phyloP scores from a whole-genome alignment of 768 basidiomycete genomes.

The Leccinum olivaceopallidum region DNA sequence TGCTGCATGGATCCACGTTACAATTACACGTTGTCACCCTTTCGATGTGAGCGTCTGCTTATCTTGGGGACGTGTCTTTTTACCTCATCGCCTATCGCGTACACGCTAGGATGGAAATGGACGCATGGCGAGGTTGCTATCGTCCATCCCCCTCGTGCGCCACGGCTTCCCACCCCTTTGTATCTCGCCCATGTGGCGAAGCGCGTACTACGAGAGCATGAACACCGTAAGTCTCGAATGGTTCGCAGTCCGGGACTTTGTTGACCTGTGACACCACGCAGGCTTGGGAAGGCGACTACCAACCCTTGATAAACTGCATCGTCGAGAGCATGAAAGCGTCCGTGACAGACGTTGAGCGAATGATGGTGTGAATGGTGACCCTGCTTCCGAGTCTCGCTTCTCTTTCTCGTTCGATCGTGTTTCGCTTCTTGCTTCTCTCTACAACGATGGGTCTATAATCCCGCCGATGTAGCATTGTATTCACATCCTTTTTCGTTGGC shows the following conservation, averaged over 20 bases:
- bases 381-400: background rate
- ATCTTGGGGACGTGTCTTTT: background rate
- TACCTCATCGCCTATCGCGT: background rate
- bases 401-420: background rate
- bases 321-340: slow-evolving; percentile 29
- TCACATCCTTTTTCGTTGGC: background rate
- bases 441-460: background rate
- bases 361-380: slow-evolving; percentile 25
- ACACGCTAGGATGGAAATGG: slow-evolving; percentile 35
- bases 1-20: slow-evolving; percentile 37
- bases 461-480: background rate
- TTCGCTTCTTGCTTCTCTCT: background rate
- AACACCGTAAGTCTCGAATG: slow-evolving; percentile 27
- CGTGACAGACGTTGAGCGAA: slow-evolving; percentile 30
- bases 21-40: slow-evolving; percentile 36
- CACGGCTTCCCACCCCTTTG: slow-evolving; percentile 35
- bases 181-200: slow-evolving; percentile 26
- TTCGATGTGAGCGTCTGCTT: slow-evolving; percentile 29
- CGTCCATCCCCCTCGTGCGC: slow-evolving; percentile 36
- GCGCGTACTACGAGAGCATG: slow-evolving; percentile 33
- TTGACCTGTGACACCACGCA: slow-evolving; percentile 7
- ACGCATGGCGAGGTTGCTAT: slow-evolving; percentile 35
- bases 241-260: background rate
- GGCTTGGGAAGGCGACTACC: slow-evolving; percentile 38
- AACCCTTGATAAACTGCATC: slow-evolving; percentile 33